Evolutionary conservation across 805 yeast species (phyloP).

Genomic region (Tetrapisispora pingtungensis): DNA sequence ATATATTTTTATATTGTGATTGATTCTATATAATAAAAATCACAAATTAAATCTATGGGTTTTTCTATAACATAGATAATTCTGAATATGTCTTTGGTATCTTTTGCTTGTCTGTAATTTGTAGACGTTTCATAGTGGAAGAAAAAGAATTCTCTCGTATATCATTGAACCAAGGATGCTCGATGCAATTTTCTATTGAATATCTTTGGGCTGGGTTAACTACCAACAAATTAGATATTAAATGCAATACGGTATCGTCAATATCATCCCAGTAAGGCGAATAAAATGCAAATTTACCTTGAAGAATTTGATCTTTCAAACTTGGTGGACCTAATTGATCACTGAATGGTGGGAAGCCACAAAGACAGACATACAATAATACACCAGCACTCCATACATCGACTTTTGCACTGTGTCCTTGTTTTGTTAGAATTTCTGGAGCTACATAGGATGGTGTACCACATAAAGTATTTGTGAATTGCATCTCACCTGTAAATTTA

Average conservation of each 20-base stretch:
- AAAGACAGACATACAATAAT: slow-evolving; percentile 62
- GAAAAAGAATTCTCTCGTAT: slow-evolving; percentile 7
- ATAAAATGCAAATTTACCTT: slow-evolving; percentile 61
- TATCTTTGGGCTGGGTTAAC: slow-evolving; percentile 64
- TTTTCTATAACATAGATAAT: slow-evolving; percentile 18
- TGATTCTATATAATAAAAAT: neutral
- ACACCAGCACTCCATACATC: slow-evolving; percentile 83
- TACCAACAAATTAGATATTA: slow-evolving; percentile 51
- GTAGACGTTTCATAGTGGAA: slow-evolving; percentile 18
- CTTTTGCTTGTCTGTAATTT: slow-evolving; percentile 19
- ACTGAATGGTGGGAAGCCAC: slow-evolving; percentile 81
- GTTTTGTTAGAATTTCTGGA: slow-evolving; percentile 57
- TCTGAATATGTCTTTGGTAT: slow-evolving; percentile 33
- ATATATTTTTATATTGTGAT: neutral
- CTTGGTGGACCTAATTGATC: slow-evolving; percentile 74
- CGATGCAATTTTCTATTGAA: slow-evolving; percentile 72
- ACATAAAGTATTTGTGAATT: slow-evolving; percentile 68
- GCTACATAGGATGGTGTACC: slow-evolving; percentile 87
- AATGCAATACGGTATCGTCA: slow-evolving; percentile 52
- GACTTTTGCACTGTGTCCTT: slow-evolving; percentile 55
- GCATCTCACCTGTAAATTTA: slow-evolving; percentile 53
- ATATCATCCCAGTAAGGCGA: slow-evolving; percentile 74
- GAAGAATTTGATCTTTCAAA: slow-evolving; percentile 63
- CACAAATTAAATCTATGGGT: neutral
- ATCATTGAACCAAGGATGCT: slow-evolving; percentile 71